Evolutionary conservation across 331 rosid species (phyloP).

Genomic region (Stylosanthes scabra): DNA sequence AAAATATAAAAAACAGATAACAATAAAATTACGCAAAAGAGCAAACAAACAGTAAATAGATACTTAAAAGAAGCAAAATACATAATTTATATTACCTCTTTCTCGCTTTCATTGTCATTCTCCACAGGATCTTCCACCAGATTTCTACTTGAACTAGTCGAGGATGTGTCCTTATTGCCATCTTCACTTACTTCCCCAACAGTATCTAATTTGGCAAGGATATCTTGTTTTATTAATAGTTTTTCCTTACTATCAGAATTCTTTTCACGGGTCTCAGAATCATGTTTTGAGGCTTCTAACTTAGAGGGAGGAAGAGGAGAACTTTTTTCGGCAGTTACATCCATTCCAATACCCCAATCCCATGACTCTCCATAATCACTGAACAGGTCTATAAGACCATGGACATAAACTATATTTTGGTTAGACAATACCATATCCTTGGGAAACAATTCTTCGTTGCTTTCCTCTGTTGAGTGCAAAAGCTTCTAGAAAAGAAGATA

Average conservation of each 20-base stretch:
- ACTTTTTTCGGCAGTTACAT: slow-evolving; percentile 53
- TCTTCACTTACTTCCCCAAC: slow-evolving; percentile 76
- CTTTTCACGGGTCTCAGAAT: slow-evolving; percentile 52
- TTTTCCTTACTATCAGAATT: slow-evolving; percentile 53
- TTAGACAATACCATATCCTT: slow-evolving; percentile 60
- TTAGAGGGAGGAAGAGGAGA: slow-evolving; percentile 48
- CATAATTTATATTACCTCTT: slow-evolving; percentile 59
- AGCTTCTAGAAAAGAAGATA: slow-evolving; percentile 57
- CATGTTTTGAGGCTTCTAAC: slow-evolving; percentile 51
- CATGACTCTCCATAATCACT: slow-evolving; percentile 90
- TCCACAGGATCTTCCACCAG: slow-evolving; percentile 40
- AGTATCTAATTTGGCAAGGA: slow-evolving; percentile 53
- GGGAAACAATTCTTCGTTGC: slow-evolving; percentile 56
- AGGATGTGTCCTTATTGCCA: slow-evolving; percentile 49
- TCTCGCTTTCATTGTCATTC: slow-evolving; percentile 53
- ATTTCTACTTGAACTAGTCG: slow-evolving; percentile 58
- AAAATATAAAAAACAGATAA: slow-evolving; percentile 24
- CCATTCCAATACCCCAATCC: slow-evolving; percentile 87
- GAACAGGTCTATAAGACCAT: slow-evolving; percentile 91
- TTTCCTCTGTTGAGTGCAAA: slow-evolving; percentile 46
- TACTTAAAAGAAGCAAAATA: slow-evolving; percentile 31
- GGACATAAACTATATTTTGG: slow-evolving; percentile 69
- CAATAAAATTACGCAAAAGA: slow-evolving; percentile 26
- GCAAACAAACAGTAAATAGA: slow-evolving; percentile 28
- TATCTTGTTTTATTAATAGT: slow-evolving; percentile 47